These are phyloP conservation scores for Xylariaceae sp. DNA, from an alignment of 2,329 filamentous ascomycete genomes.

Conservation along the genomic window DNA sequence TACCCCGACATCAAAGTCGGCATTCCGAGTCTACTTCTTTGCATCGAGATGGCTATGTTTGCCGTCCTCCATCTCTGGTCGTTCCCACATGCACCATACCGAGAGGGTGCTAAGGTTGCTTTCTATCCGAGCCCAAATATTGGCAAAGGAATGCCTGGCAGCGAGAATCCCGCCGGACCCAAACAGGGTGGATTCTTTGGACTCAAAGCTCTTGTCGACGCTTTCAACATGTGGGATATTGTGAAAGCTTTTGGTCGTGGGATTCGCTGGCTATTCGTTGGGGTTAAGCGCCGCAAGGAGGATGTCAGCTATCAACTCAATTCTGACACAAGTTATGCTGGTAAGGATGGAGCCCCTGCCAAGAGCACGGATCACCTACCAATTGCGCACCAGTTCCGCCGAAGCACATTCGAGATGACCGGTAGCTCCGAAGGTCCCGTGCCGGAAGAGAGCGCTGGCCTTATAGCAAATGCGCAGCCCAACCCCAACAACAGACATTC, in stretches of 20 bases:
- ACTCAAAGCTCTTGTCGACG: conserved; percentile 62
- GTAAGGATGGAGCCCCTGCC: conserved; percentile 22
- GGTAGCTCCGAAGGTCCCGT: conserved; percentile 16
- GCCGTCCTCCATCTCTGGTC: conserved; percentile 75
- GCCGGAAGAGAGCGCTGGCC: conserved; percentile 40
- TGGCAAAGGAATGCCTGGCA: conserved; percentile 36
- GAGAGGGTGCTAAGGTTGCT: conserved; percentile 38
- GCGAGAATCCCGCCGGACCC: conserved; percentile 40
- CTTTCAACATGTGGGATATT: conserved; percentile 79
- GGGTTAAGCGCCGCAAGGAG: conserved; percentile 56
- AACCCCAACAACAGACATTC: conserved; percentile 20
- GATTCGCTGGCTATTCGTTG: conserved; percentile 76
- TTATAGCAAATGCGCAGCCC: conserved; percentile 41
- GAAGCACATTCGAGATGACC: conserved; percentile 28
- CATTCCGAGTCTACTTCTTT: conserved; percentile 72
- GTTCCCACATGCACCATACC: conserved; percentile 73
- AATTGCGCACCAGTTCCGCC: conserved; percentile 37
- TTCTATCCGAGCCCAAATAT: conserved; percentile 46
- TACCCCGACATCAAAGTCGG: conserved; percentile 77
- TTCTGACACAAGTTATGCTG: conserved; percentile 37
- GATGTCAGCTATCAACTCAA: conserved; percentile 48
- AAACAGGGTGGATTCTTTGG: conserved; percentile 65
- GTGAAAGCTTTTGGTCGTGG: conserved; percentile 75
- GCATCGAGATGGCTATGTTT: conserved; percentile 82
- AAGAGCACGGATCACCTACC: conserved; percentile 39